Evolutionary conservation across 1,139 yeast genomes (phyloP).

Genomic region (Scheffersomyces lignicola): DNA sequence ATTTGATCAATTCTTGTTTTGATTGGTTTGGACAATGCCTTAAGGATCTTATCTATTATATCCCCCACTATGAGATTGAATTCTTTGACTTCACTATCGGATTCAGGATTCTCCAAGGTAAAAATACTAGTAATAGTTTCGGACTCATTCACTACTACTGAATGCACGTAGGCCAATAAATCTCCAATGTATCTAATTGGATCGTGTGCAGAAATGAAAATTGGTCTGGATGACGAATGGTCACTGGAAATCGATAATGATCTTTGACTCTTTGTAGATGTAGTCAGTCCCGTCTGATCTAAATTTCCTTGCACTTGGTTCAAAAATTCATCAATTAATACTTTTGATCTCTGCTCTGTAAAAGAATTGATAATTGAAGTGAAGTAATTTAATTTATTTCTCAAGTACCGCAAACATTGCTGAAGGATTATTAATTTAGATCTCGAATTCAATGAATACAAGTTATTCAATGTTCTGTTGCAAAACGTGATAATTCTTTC

Average conservation of each 20-base stretch:
- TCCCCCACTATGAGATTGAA: slow-evolving; percentile 28
- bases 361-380: slow-evolving; percentile 45
- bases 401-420: slow-evolving; percentile 32
- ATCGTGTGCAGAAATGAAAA: slow-evolving; percentile 73
- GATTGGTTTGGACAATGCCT: slow-evolving; percentile 41
- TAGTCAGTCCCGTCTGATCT: slow-evolving; percentile 6
- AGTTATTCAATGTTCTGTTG: slow-evolving; percentile 36
- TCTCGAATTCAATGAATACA: slow-evolving; percentile 31
- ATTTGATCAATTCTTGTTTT: slow-evolving; percentile 62
- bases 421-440: slow-evolving; percentile 32
- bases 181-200: slow-evolving; percentile 85
- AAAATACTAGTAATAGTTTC: slow-evolving; percentile 63
- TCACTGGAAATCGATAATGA: slow-evolving; percentile 13
- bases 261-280: slow-evolving; percentile 8
- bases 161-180: slow-evolving; percentile 83
- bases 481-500: slow-evolving; percentile 45
- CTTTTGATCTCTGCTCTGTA: slow-evolving; percentile 58
- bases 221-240: slow-evolving; percentile 40
- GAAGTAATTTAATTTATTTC: slow-evolving; percentile 48
- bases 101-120: slow-evolving; percentile 18
- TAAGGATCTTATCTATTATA: slow-evolving; percentile 32
- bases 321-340: slow-evolving; percentile 58
- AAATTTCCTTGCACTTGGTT: slow-evolving; percentile 46
- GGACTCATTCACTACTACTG: slow-evolving; percentile 84
- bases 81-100: slow-evolving; percentile 19